Percentiles rank a stretch among this genome's conserved stretches.
Evolutionary conservation across 1,284 basidiomycete species (phyloP).

Genomic region (Sanghuangporus sanghuang): DNA sequence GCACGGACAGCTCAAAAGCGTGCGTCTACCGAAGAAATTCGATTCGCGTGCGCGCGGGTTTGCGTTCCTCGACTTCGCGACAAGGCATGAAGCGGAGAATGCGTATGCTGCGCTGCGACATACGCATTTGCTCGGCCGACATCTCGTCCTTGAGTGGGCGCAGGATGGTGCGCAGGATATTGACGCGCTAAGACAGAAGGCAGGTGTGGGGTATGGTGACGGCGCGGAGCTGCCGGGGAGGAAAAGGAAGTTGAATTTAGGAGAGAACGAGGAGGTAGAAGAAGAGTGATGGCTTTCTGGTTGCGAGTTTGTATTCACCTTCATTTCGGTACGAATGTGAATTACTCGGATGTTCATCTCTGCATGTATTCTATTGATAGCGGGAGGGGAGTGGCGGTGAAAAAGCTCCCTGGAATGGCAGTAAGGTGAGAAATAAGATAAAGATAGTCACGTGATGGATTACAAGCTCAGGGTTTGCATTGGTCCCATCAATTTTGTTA

Average conservation of each 20-base stretch:
- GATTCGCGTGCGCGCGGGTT: conserved; percentile 87
- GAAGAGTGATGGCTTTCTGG: background rate
- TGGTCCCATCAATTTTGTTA: background rate
- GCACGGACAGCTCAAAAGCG: conserved; percentile 89
- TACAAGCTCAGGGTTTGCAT: background rate
- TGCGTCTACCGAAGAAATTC: conserved; percentile 85
- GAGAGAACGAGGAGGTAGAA: conserved; percentile 25
- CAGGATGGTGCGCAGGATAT: conserved; percentile 74
- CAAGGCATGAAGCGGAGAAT: conserved; percentile 81
- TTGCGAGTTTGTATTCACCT: background rate
- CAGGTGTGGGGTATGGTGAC: conserved; percentile 65
- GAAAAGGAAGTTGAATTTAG: conserved; percentile 62
- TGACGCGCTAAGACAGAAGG: conserved; percentile 73
- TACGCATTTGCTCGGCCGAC: conserved; percentile 93
- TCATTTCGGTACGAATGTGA: background rate
- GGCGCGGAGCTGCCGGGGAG: conserved; percentile 63
- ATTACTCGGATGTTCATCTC: background rate
- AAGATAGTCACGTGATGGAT: background rate
- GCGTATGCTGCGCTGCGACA: conserved; percentile 83
- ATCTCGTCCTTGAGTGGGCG: conserved; percentile 94
- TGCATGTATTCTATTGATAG: background rate
- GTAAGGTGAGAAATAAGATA: background rate
- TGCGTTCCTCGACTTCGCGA: conserved; percentile 92
- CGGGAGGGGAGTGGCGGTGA: background rate
- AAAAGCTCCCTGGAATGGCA: background rate